phyloP scores from a whole-genome alignment of 345 rosid genomes.

The Physaria fendleri region DNA sequence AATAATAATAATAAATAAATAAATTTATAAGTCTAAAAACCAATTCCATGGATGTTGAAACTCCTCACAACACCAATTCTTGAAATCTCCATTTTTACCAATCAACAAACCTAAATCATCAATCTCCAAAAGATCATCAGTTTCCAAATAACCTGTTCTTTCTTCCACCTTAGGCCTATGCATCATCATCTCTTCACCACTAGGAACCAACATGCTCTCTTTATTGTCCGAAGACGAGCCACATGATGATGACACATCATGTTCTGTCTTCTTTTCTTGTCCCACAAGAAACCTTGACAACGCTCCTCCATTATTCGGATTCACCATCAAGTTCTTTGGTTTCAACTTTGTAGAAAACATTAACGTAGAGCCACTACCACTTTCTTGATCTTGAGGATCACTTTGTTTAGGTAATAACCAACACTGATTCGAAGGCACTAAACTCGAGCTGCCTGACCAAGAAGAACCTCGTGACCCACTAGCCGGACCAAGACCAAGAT shows the following conservation, averaged over 20 bases:
- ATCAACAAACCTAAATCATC: conserved; percentile 34
- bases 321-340: not conserved
- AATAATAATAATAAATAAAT: not conserved
- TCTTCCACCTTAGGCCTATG: conserved; percentile 20
- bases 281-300: conserved; percentile 24
- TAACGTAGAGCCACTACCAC: not conserved
- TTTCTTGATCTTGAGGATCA: conserved; percentile 13
- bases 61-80: conserved; percentile 33
- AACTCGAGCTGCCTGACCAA: conserved; percentile 11
- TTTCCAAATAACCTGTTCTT: conserved; percentile 25
- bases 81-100: conserved; percentile 34
- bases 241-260: conserved; percentile 16
- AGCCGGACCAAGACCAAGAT: conserved; percentile 22
- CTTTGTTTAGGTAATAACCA: conserved; percentile 26
- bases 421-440: conserved; percentile 18
- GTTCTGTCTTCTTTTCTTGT: conserved; percentile 16
- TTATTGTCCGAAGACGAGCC: conserved; percentile 21
- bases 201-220: conserved; percentile 10
- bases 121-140: too few species aligned
- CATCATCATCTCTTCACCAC: conserved; percentile 11
- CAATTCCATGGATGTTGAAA: too few species aligned
- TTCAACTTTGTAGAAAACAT: conserved; percentile 6
- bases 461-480: conserved; percentile 16
- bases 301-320: conserved; percentile 8
- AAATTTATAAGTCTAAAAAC: conserved; percentile 20